These are phyloP conservation scores for Kwoniella shivajii DNA, from an alignment of 1,284 basidiomycete species.

Conservation along the genomic window DNA sequence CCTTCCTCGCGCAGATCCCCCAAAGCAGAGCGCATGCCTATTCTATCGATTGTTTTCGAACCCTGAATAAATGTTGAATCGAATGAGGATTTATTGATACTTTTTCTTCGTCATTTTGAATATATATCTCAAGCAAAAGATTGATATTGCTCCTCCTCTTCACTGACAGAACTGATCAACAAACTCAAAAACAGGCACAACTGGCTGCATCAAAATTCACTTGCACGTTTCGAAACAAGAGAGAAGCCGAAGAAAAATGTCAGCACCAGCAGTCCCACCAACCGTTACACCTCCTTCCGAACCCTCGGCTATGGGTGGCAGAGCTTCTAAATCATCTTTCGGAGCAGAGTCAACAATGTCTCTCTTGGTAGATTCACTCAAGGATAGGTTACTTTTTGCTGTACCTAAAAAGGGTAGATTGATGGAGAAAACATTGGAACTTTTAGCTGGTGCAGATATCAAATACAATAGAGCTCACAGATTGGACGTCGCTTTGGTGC, in stretches of 20 bases:
- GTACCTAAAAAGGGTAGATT: constrained; percentile 98
- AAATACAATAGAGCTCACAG: constrained; percentile 88
- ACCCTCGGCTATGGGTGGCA: constrained; percentile 4
- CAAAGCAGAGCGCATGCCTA: not conserved
- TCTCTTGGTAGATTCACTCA: constrained; percentile 60
- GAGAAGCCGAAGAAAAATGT: constrained; percentile 4
- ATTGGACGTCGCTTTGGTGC: constrained; percentile 87
- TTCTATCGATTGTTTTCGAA: not conserved
- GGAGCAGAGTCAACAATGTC: constrained; percentile 55
- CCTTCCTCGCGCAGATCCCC: no score
- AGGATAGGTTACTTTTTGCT: constrained; percentile 83
- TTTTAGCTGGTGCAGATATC: constrained; percentile 92
- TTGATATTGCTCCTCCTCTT: not conserved
- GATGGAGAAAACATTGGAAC: constrained; percentile 86
- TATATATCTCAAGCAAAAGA: no score
- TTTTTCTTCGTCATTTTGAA: no score
- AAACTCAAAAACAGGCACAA: not conserved
- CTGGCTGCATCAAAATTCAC: not conserved
- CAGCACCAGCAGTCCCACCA: not conserved
- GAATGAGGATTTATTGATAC: no score
- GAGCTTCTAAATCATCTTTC: constrained; percentile 34
- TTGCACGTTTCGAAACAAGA: no score
- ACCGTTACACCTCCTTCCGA: constrained; percentile 1
- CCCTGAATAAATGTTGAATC: constrained; percentile 7
- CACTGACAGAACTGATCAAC: not conserved